Percentiles rank a stretch among this genome's conserved stretches.
Evolutionary conservation across 352 stramenopile genomes (phyloP).

Genomic region (Pythium angustatum): DNA sequence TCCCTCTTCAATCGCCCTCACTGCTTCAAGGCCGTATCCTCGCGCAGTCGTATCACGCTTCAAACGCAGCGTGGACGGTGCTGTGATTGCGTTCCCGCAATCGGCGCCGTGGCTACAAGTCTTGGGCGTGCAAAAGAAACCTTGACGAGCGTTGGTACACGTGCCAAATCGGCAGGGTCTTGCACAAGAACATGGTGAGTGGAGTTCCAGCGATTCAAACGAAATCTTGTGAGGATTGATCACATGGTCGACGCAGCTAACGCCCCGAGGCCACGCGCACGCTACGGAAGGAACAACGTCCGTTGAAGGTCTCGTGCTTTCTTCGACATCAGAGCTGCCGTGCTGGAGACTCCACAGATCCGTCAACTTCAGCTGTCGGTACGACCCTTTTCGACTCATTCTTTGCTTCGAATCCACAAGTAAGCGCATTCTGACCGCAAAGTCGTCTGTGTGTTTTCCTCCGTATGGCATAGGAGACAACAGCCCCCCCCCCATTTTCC

Average conservation of each 20-base stretch:
- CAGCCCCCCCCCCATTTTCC: background rate
- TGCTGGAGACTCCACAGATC: background rate
- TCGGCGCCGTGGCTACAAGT: background rate
- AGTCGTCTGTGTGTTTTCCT: background rate
- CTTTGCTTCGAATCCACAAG: background rate
- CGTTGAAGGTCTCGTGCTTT: background rate
- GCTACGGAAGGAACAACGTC: background rate
- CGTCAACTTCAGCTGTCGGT: slow-evolving; percentile 1
- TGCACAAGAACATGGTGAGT: background rate
- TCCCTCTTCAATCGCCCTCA: background rate
- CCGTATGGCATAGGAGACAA: background rate
- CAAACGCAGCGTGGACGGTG: background rate
- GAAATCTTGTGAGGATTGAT: background rate
- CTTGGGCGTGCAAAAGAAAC: background rate
- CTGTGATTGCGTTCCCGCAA: background rate
- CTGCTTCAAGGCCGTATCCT: background rate
- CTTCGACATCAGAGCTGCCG: background rate
- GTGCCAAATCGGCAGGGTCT: background rate
- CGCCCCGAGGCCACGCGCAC: background rate
- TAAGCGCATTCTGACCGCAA: background rate
- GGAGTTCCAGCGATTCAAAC: background rate
- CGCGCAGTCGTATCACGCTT: background rate
- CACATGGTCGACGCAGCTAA: background rate
- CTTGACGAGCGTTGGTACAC: background rate
- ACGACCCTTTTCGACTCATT: background rate